phyloP scores from a whole-genome alignment of 768 basidiomycete species.

The Leccinellum rugosiceps region DNA sequence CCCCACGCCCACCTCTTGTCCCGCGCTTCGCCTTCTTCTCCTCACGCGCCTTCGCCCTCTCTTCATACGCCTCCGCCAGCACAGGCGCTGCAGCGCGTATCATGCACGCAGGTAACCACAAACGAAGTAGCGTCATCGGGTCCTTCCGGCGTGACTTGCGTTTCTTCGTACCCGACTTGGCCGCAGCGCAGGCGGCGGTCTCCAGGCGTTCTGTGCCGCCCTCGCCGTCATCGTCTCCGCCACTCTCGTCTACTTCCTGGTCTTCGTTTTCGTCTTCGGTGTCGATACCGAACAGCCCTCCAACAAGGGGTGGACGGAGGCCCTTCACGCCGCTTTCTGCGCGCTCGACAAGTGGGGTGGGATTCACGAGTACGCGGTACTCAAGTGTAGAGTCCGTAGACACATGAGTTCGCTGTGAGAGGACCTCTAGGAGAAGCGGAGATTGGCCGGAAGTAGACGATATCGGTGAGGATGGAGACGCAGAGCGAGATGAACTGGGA shows the following conservation, averaged over 20 bases:
- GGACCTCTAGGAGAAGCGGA: slow-evolving; percentile 61
- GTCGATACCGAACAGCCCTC: slow-evolving; percentile 37
- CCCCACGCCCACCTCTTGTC: slow-evolving; percentile 17
- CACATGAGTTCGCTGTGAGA: slow-evolving; percentile 59
- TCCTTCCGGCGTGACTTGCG: slow-evolving; percentile 26
- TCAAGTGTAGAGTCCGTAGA: slow-evolving; percentile 72
- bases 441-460: slow-evolving; percentile 32
- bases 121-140: slow-evolving; percentile 53
- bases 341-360: slow-evolving; percentile 59
- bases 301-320: slow-evolving; percentile 43
- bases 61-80: slow-evolving; percentile 62
- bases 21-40: slow-evolving; percentile 35
- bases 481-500: slow-evolving; percentile 2
- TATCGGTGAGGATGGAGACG: slow-evolving; percentile 1
- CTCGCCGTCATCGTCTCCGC: slow-evolving; percentile 33
- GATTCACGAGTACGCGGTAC: slow-evolving; percentile 77
- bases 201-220: slow-evolving; percentile 19
- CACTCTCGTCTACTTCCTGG: slow-evolving; percentile 40
- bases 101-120: slow-evolving; percentile 87
- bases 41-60: slow-evolving; percentile 49
- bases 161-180: slow-evolving; percentile 20
- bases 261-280: slow-evolving; percentile 49
- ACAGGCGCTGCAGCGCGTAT: slow-evolving; percentile 63
- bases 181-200: slow-evolving; percentile 21
- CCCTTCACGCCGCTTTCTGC: slow-evolving; percentile 68